A percentile compares a stretch with the other conserved stretches of the same genome.
These are phyloP conservation scores for Neofusicoccum parvum DNA, from an alignment of 2,329 filamentous ascomycete species.

Conservation along the genomic window DNA sequence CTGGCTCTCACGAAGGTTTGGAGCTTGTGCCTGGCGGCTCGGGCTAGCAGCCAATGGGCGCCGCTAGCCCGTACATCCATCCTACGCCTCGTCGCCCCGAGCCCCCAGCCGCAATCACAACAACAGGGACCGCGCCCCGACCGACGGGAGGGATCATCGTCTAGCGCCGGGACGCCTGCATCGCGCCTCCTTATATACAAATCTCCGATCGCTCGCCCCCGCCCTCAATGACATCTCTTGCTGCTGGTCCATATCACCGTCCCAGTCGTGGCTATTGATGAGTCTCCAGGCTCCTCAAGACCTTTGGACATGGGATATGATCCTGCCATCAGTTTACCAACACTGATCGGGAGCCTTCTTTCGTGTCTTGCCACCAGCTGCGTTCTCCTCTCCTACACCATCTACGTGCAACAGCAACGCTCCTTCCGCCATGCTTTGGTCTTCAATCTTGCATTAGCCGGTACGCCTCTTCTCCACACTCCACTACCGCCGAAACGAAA, in stretches of 20 bases:
- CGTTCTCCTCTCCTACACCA: constrained; percentile 27
- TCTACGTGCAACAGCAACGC: constrained; percentile 26
- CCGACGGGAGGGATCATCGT: neutral
- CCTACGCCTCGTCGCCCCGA: neutral
- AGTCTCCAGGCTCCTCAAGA: neutral
- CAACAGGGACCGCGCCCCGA: neutral
- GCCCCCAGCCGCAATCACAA: neutral
- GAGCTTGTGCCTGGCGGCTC: constrained; percentile 9
- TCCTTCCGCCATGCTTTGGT: constrained; percentile 30
- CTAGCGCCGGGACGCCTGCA: neutral
- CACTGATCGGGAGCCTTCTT: constrained; percentile 29
- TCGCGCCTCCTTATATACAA: constrained; percentile 4
- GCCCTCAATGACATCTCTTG: neutral
- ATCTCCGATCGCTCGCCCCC: neutral
- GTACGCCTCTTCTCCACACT: constrained; percentile 9
- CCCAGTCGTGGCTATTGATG: constrained; percentile 2
- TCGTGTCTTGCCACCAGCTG: constrained; percentile 25
- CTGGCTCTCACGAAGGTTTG: neutral
- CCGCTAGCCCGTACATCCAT: neutral
- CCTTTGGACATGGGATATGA: constrained; percentile 17
- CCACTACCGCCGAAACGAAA: neutral
- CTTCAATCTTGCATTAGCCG: constrained; percentile 30
- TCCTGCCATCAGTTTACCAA: constrained; percentile 25
- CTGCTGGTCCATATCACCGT: neutral
- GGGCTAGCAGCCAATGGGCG: constrained; percentile 1